Base-by-base conservation (phyloP, 352 stramenopile species). In the Phytophthora citricola region DNA sequence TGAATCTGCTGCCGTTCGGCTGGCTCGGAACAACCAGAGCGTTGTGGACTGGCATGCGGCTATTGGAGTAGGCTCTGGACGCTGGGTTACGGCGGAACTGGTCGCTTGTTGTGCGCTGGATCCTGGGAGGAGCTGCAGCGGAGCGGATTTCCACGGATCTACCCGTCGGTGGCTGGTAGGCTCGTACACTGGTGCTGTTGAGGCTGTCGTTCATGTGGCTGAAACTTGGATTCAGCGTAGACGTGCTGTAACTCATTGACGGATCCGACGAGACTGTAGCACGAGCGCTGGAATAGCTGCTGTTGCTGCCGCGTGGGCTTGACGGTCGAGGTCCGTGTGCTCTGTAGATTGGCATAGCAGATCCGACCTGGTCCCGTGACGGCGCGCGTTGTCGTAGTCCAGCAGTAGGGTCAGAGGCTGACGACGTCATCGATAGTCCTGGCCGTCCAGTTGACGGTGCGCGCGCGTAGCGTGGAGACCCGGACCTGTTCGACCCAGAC, bases 401-500 rank as follows among this genome's bases (percentile, higher is more conserved):
- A 34, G 57, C 24, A 29, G 29, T 66, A 24, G 68, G 57, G 48
- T 69, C 57, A 47, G 56, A 76, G 4, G 45, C 58, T 4, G 58
- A 76, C 22, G 66, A 72, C 53, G 70, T 67, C 36, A 71, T 67
- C 12, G 66, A 79, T 9, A 62, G 47, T 0, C 54, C 69, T 9
- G 46, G 65, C 10, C 53, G 61, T 34, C 53, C 60, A 6, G 60
- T 41, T 9, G 56, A 63, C 31, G 59, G 55, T 51, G 50, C 39
- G 12, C 59, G 59, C 11, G 39, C 49, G 36, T 68, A 63, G 5
- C 56, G 48, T 20, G 61, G 55, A 4, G 66, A 81, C 6, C 57
- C 57, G 34, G 61, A 75, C 10, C 62, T 43, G 32, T 73, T 64
- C 15, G 53, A 73, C 9, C 47, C 61, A 15, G 72, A 80, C 32